A percentile compares a stretch with the other conserved stretches of the same genome.
Conservation (phyloP, 1,139 yeast genomes). For the Eremothecium gossypii region DNA sequence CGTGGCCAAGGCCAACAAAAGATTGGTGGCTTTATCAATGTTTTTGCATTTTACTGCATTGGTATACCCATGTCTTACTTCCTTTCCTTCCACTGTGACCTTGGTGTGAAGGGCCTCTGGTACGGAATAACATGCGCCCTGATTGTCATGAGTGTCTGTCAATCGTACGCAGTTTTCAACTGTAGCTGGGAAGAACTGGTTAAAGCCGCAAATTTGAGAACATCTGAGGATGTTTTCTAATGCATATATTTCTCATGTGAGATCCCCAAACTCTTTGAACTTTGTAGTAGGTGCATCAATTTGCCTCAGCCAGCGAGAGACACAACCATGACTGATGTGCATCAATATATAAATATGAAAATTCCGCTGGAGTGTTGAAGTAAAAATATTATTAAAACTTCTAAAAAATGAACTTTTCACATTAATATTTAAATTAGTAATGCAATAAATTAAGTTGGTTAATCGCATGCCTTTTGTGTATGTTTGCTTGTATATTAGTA, state of each 20-base stretch:
- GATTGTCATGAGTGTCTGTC: slow-evolving; percentile 53
- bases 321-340: too few relatives aligned
- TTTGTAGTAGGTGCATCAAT: too few relatives aligned
- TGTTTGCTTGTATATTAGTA: not conserved
- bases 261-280: too few relatives aligned
- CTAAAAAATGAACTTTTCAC: not conserved
- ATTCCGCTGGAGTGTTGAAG: too few relatives aligned
- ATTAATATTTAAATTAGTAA: not conserved
- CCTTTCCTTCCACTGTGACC: slow-evolving; percentile 47
- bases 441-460: slow-evolving; percentile 3
- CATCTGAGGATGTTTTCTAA: not conserved
- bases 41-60: slow-evolving; percentile 62
- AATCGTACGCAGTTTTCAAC: slow-evolving; percentile 36
- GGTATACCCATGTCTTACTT: slow-evolving; percentile 67
- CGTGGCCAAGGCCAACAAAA: slow-evolving; percentile 84
- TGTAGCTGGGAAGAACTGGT: slow-evolving; percentile 32
- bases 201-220: slow-evolving; percentile 30
- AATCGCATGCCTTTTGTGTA: not conserved
- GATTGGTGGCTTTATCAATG: slow-evolving; percentile 72
- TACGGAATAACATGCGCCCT: slow-evolving; percentile 71
- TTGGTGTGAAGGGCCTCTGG: slow-evolving; percentile 75
- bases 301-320: too few relatives aligned
- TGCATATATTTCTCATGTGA: not conserved
- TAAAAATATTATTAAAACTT: too few relatives aligned
- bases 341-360: too few relatives aligned